Base-by-base conservation (phyloP, 306 rosid species). In the Quercus cerris region DNA sequence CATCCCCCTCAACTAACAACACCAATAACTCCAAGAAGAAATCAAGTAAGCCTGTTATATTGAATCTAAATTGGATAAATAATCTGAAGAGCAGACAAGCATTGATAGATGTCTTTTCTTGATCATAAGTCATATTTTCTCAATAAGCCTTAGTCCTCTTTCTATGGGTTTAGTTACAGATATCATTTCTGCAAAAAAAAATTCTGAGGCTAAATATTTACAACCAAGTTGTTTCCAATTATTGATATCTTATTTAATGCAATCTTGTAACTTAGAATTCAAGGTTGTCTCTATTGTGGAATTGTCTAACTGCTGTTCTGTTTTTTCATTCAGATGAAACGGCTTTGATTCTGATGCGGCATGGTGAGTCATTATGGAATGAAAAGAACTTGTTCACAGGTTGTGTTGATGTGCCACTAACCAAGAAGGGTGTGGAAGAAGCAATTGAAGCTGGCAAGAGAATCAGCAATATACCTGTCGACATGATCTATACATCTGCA, bases 381-480 rank as follows among this genome's bases (percentile, higher is more conserved):
- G 98, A 96, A 56, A 93, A 96, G 85, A 96, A 96, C 88, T 83
- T 96, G 75, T 96, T 96, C 92, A 96, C 99, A 1, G 99, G 99
- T 17, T 96, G 99, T 81, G 99, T 96, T 59, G 99, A 96, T 88
- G 99, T 96, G 23, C 99, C 98, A 12, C 88, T 96, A 62, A 96
- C 92, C 81, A 88, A 89, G 82, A 96, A 87, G 91, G 99, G 99
- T 27, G 94, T 96, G 64, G 97, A 96, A 70, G 99, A 93, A 89
- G 99, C 98, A 74, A 89, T 96, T 59, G 99, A 96, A 90, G 99
- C 99, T 75, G 99, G 99, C 76, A 91, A 96, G 91, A 96, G 97
- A 86, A 96, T 96, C 86, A 91, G 97, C 83, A 93, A 88, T 83
- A 91, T 96, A 84, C 99, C 99, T 51, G 85, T 96, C 41, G 99